Evolutionary conservation across 495 filamentous ascomycete species (phyloP), one percentile per base, ranked within the genome.

Genomic region (Xylaria acuta): DNA sequence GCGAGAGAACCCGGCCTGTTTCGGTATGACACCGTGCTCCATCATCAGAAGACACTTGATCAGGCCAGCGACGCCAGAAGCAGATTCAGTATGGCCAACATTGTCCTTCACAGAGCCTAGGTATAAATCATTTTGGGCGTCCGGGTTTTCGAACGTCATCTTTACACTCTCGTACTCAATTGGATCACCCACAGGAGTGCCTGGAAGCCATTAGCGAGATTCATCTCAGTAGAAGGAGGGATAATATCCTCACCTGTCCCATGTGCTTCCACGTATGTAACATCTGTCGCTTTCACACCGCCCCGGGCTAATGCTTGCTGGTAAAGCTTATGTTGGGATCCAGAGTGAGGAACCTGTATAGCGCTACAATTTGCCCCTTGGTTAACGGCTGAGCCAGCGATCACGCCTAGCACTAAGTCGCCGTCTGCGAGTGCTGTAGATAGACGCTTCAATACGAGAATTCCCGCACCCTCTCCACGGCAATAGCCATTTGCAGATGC

Each of bases 381-480:
- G 66, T 90, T 90, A n/a, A 84, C 74, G 0, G 80, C 82, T 34
- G 82, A 81, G 0, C 78, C 84, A 22, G 85, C 80, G 67, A 92
- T 86, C 0, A 91, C 79, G 22, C 82, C 85, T 27, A 88, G 81
- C 32, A 91, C 86, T 2, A 84, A 82, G 60, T 86, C 79, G 4
- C 79, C 76, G 62, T 84, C 80, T 25, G 67, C 65, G 18, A 84
- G 40, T 0, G 84, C 90, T 51, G 86, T 80, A 5, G 66, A 67
- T 0, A 90, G 77, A 9, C 74, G 75, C 72, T 91, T 92, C 5
- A 92, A 53, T 12, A 84, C 78, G 1, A 90, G 30, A 6, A 82
- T 77, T n/a, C 77, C 83, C n/a, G 88, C 74, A 7, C 82, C 89
- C 71, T 92, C 90, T 8, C 79, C 90, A 16, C 89, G 80, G 0